Evolutionary conservation across 73 alveolate genomes (phyloP).

Genomic region (Tetrahymena thermophila): DNA sequence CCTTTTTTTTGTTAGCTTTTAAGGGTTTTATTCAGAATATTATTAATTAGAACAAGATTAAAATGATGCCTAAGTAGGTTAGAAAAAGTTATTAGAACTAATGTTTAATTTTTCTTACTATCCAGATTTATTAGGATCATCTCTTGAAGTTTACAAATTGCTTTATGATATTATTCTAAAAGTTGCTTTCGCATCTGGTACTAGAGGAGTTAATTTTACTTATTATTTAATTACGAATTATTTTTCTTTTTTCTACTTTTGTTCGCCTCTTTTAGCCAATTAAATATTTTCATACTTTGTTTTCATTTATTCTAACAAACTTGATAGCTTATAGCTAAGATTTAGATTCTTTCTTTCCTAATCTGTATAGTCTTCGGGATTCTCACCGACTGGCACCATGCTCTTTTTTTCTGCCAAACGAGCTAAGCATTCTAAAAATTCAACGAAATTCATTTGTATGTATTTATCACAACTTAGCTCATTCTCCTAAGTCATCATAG

Average conservation of each 20-base stretch:
- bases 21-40: neutral
- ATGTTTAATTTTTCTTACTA: neutral
- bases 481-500: slow-evolving; percentile 79
- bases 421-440: slow-evolving; percentile 67
- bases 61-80: neutral
- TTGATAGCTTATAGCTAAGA: slow-evolving; percentile 11
- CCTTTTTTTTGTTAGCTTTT: neutral
- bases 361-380: neutral
- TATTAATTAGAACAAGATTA: neutral
- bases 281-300: neutral
- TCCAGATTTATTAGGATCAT: neutral
- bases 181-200: neutral
- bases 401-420: slow-evolving; percentile 59
- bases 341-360: slow-evolving; percentile 3
- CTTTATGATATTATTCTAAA: neutral
- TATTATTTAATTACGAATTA: neutral
- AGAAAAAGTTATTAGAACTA: neutral
- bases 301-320: neutral
- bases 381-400: slow-evolving; percentile 16
- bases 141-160: neutral
- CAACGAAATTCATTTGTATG: slow-evolving; percentile 60
- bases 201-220: neutral
- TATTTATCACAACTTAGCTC: slow-evolving; percentile 66
- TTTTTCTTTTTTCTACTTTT: neutral
- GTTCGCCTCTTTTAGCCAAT: neutral